Evolutionary conservation across 2,329 filamentous ascomycete genomes (phyloP), one percentile per base, ranked within the genome.

Genomic region (Penicillium paneum): DNA sequence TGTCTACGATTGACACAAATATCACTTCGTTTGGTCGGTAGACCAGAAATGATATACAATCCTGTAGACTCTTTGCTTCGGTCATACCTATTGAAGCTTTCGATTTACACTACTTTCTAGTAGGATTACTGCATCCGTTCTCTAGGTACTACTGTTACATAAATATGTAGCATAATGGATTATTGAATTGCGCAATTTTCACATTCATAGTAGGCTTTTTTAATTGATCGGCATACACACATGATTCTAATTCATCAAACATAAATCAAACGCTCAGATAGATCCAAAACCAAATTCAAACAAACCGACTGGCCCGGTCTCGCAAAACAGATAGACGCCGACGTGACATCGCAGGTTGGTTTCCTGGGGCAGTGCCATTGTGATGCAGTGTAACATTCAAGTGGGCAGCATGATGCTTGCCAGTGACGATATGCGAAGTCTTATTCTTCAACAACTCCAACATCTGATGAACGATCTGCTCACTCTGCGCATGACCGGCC

Each of bases 301-400:
- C 44, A 34, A 49, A 29, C 21, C 52, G 48, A 10, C 52, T n/a
- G n/a, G 29, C 31, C 5, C 62, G 54, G 40, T 54, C 62, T 12
- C 63, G 62, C 60, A 64, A 48, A 28, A 62, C 54, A 50, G 63
- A 64, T 42, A 64, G 34, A 40, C 58, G 60, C n/a, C 63, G 54
- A 42, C 58, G 56, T n/a, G 58, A 52, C 13, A 62, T 39, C 43
- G 54, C 42, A 32, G 61, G 60, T 1, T n/a, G 55, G 40, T 62
- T 62, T 4, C 41, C 54, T 3, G 54, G 32, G 1, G 32, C 38
- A 42, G 62, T 64, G 4, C 48, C 57, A 56, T 65, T 64, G 8
- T 35, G 41, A 11, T 29, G 46, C 40, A 55, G 8, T 13, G 52
- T 57, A 8, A 26, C 41, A 47, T 62, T 56, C 7, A 52, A 11